Evolutionary conservation across 2,329 filamentous ascomycete genomes (phyloP), one percentile per base, ranked within the genome.

Genomic region (Alternaria angustiovoidea): DNA sequence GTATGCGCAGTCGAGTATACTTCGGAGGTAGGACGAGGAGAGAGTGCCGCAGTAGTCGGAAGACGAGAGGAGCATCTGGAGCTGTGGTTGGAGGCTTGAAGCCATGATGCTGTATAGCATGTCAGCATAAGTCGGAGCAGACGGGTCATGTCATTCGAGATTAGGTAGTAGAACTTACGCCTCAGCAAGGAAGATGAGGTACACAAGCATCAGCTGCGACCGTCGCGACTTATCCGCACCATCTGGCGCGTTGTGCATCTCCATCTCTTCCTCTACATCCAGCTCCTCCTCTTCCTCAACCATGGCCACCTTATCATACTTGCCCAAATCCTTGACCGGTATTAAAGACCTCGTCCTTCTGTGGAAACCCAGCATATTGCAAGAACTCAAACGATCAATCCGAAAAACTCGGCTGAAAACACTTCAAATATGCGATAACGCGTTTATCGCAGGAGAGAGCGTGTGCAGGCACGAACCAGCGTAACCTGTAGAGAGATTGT

Each of bases 1-100:
- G 65, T 83, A 84, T 22, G 81, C 80, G 70, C 81, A 82, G 56
- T 83, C 80, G 44, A 83, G 75, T n/a, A 83, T 78, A 54, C 81
- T 81, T 53, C 79, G 78, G 47, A 83, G 74, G 55, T 83, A 83
- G 2, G 80, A 81, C 2, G 79, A 78, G 26, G 81, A 80, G 39
- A 82, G 76, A 53, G 75, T 79, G 43, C 80, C 78, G 64, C 81
- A 83, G 56, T 75, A 80, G 30, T 81, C 75, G 24, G 79, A 73
- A n/a, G 79, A 79, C 3, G 79, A 77, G 26, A 82, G 71, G 18
- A 83, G 76, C 71, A 83, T 80, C 61, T 80, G 79, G 39, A 83
- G 78, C 59, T 83, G 81, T 14, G 81, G 78, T 49, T 82, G 80
- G 7, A 83, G 75, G 53, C 80, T 81, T n/a, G 81, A 81, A 26